These are phyloP conservation scores for Calocybe gangraenosa DNA, from an alignment of 768 basidiomycete species.

Conservation along the genomic window DNA sequence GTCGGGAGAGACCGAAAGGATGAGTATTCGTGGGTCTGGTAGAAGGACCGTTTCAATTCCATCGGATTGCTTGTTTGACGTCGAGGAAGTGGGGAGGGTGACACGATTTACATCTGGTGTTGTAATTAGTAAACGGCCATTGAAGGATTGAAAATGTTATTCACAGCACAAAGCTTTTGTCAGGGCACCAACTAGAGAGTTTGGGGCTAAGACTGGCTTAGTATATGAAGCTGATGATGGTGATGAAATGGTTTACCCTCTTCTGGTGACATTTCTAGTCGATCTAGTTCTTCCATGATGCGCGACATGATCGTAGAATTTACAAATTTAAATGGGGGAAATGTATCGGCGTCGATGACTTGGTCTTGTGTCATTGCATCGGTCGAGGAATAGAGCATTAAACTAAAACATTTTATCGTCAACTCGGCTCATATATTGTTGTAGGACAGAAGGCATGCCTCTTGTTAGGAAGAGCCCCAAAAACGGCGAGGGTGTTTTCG, in stretches of 20 bases:
- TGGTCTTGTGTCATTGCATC: slow-evolving; percentile 36
- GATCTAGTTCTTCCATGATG: slow-evolving; percentile 60
- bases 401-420: slow-evolving; percentile 36
- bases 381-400: slow-evolving; percentile 73
- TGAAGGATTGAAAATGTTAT: too few species aligned
- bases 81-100: slow-evolving; percentile 24
- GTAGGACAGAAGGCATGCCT: slow-evolving; percentile 45
- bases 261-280: slow-evolving; percentile 41
- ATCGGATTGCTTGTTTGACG: slow-evolving; percentile 25
- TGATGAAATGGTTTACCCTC: slow-evolving; percentile 37
- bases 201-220: slow-evolving; percentile 37
- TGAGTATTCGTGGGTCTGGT: slow-evolving; percentile 40
- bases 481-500: slow-evolving; percentile 91
- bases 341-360: slow-evolving; percentile 70
- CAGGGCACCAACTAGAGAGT: slow-evolving; percentile 81
- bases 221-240: slow-evolving; percentile 11
- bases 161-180: slow-evolving; percentile 91
- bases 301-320: slow-evolving; percentile 61
- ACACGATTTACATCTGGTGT: slow-evolving; percentile 38
- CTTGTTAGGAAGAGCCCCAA: slow-evolving; percentile 81
- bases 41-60: slow-evolving; percentile 25
- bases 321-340: slow-evolving; percentile 77
- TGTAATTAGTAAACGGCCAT: neutral
- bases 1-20: slow-evolving; percentile 92
- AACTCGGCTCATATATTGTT: neutral